These are phyloP conservation scores for Cercospora sp. DNA, from an alignment of 2,329 filamentous ascomycete species.

Conservation along the genomic window DNA sequence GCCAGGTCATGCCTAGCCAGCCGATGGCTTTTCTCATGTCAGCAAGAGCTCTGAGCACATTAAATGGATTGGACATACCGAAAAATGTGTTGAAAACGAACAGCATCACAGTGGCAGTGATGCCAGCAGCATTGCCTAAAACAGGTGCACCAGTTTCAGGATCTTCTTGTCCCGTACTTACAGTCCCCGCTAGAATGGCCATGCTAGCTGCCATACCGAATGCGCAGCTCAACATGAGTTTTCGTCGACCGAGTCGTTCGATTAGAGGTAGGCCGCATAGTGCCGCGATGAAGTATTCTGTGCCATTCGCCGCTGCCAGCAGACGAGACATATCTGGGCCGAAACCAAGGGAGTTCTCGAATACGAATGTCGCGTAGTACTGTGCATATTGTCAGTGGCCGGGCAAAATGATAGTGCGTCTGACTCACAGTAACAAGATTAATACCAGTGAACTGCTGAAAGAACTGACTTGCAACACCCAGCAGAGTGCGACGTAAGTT, in stretches of 20 bases:
- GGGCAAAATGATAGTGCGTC: neutral
- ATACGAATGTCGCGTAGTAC: slow-evolving; percentile 51
- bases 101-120: slow-evolving; percentile 36
- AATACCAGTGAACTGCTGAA: slow-evolving; percentile 43
- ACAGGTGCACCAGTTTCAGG: slow-evolving; percentile 2
- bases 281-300: slow-evolving; percentile 32
- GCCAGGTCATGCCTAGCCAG: slow-evolving; percentile 41
- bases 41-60: neutral
- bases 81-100: slow-evolving; percentile 31
- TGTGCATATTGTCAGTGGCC: neutral
- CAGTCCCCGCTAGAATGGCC: slow-evolving; percentile 24
- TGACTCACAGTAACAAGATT: slow-evolving; percentile 24
- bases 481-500: slow-evolving; percentile 32
- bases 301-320: slow-evolving; percentile 28
- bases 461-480: slow-evolving; percentile 46
- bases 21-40: slow-evolving; percentile 21
- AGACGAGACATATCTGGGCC: slow-evolving; percentile 27
- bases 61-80: neutral
- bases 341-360: slow-evolving; percentile 54
- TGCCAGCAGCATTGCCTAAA: slow-evolving; percentile 11
- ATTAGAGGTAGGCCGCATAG: slow-evolving; percentile 59
- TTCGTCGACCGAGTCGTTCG: slow-evolving; percentile 58
- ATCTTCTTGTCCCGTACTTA: slow-evolving; percentile 9
- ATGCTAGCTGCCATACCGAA: slow-evolving; percentile 32
- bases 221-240: slow-evolving; percentile 37